Percentiles rank a stretch among this genome's conserved stretches.
These are phyloP conservation scores for Mycogone perniciosa DNA, from an alignment of 2,329 filamentous ascomycete species.

Conservation along the genomic window DNA sequence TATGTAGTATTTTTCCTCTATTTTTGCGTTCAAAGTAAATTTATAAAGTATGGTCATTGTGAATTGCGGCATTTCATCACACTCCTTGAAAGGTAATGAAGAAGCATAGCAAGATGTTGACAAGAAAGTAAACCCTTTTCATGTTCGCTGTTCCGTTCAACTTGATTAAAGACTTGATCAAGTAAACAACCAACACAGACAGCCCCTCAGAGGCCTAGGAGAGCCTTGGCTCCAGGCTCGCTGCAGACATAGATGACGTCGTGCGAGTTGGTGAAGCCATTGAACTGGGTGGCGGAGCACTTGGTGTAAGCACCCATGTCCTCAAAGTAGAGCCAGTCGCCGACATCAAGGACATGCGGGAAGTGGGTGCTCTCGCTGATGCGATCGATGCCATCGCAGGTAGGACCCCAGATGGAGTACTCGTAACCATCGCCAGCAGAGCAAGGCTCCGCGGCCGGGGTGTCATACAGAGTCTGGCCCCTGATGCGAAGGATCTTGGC, in stretches of 20 bases:
- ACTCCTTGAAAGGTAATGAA: neutral
- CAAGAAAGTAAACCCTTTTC: conserved; percentile 9
- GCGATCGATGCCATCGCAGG: conserved; percentile 95
- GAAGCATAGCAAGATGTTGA: neutral
- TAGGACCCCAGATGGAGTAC: conserved; percentile 97
- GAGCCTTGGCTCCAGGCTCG: conserved; percentile 75
- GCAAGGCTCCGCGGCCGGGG: conserved; percentile 41
- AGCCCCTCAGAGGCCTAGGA: conserved; percentile 39
- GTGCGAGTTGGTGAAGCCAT: conserved; percentile 89
- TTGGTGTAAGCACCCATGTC: conserved; percentile 98
- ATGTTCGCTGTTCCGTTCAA: neutral
- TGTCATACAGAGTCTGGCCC: conserved; percentile 53
- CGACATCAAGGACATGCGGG: conserved; percentile 72
- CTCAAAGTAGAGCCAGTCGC: conserved; percentile 98
- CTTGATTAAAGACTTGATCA: neutral
- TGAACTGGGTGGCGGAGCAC: conserved; percentile 96
- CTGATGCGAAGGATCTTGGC: conserved; percentile 70
- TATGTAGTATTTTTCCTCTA: neutral
- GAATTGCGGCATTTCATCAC: no score
- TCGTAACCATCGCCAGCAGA: conserved; percentile 52
- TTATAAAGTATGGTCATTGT: no score
- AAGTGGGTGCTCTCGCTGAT: conserved; percentile 79
- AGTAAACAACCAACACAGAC: no score
- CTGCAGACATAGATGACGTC: conserved; percentile 93
- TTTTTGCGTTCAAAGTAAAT: no score